Evolutionary conservation across 371 early-diverging fungal species (phyloP), one percentile per base, ranked within the genome.

Genomic region (Dichotomocladium elegans): DNA sequence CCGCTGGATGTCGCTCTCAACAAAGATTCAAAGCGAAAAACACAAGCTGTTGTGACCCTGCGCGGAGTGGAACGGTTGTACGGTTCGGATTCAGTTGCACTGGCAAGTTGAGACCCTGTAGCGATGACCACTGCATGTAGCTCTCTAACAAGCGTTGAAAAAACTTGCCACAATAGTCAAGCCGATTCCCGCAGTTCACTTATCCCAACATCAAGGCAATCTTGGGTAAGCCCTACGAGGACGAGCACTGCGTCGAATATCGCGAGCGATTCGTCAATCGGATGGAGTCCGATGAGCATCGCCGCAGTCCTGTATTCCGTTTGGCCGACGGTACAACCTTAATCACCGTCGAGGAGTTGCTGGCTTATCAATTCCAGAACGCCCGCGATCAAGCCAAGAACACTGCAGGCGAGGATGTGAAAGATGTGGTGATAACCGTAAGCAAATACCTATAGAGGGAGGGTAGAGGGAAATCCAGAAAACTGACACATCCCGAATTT

Each of bases 1-100:
- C 89, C 93, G 12, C 72, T 96, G 22, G 97, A 97, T 57, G 82
- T 96, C 47, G 97, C 95, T 8, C 85, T 98, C 47, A 97, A 96
- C 71, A 77, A 89, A 51, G 98, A 96, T 56, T 94, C 95, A 21
- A 95, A 96, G 65, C 80, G 99, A 40, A 96, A 96, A 73, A 96
- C 98, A 0, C 84, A 83, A 42, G 72, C 93, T 1, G 82, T 90
- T 3, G 83, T 97, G 14, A 83, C 88, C 3, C 69, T 97, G 52
- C 86, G 91, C 49, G 84, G 79, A n/a, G 65, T 79, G 3, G 87
- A 93, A 57, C 86, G 97, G 29, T 75, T 81, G 33, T 96, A 91
- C 79, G 96, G 95, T n/a, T 72, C 88, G 0, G 92, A 96, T 50
- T 90, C 95, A 4, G 77, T 89, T 12, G 80, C 80, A 27, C 65